Percentiles rank a stretch among this genome's conserved stretches.
phyloP scores from a whole-genome alignment of 768 basidiomycete genomes.

The Phlebiopsis flavidoalba region DNA sequence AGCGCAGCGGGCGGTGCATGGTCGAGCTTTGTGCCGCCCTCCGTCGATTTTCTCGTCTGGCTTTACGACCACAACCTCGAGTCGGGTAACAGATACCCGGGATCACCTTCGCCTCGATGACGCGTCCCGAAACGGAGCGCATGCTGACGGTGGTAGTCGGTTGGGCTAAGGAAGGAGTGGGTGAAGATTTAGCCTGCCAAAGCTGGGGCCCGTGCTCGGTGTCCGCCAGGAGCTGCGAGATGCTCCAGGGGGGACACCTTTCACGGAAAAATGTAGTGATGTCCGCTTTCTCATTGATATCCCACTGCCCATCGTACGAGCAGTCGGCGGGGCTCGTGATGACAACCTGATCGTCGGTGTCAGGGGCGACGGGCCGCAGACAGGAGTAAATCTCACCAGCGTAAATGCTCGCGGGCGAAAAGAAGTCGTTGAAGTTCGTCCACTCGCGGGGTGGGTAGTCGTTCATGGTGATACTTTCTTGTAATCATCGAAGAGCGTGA shows the following conservation, averaged over 20 bases:
- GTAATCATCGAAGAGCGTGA: constrained; percentile 11
- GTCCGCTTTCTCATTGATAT: constrained; percentile 5
- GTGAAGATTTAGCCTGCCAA: constrained; percentile 15
- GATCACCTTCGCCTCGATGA: constrained; percentile 16
- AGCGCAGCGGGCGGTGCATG: neutral
- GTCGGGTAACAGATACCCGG: constrained; percentile 19
- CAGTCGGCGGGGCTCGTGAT: constrained; percentile 14
- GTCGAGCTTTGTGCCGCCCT: neutral
- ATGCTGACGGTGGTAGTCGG: constrained; percentile 20
- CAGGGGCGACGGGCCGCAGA: constrained; percentile 7
- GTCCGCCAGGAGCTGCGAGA: constrained; percentile 16
- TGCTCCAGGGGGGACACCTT: constrained; percentile 16
- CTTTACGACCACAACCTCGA: constrained; percentile 13
- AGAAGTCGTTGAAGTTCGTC: constrained; percentile 21
- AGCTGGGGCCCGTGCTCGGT: neutral
- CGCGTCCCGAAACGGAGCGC: constrained; percentile 16
- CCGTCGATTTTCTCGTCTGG: neutral
- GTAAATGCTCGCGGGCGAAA: too few relatives aligned
- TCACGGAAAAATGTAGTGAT: constrained; percentile 10
- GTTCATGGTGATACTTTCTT: constrained; percentile 12
- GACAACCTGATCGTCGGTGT: neutral
- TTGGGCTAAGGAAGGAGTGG: constrained; percentile 15
- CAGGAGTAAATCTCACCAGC: constrained; percentile 10
- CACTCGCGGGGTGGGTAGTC: constrained; percentile 13
- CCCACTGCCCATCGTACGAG: constrained; percentile 12